Evolutionary conservation across 2,329 filamentous ascomycete genomes (phyloP).

Genomic region (Iodosphaeria phyllophila): DNA sequence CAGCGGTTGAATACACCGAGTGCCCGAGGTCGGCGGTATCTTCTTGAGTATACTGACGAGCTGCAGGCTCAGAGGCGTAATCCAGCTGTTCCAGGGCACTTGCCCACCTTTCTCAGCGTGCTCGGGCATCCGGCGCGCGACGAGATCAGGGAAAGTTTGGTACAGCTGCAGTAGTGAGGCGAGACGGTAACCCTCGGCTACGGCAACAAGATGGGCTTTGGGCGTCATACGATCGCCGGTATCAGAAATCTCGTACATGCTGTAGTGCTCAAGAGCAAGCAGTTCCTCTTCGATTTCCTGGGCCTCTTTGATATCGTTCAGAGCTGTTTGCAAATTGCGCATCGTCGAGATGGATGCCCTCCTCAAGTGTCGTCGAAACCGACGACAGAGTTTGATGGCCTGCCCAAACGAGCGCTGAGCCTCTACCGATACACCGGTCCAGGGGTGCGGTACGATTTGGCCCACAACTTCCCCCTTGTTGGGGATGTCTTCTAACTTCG

Average conservation of each 20-base stretch:
- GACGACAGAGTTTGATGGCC: conserved; percentile 17
- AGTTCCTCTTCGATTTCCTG: conserved; percentile 16
- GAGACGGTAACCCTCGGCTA: conserved; percentile 19
- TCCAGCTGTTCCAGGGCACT: conserved; percentile 17
- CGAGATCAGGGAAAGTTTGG: conserved; percentile 17
- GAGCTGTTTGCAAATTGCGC: conserved; percentile 8
- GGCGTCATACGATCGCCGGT: conserved; percentile 12
- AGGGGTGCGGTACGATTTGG: conserved; percentile 13
- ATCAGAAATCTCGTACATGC: conserved; percentile 7
- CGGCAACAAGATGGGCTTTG: conserved; percentile 13
- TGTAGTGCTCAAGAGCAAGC: conserved; percentile 11
- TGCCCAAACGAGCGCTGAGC: conserved; percentile 15
- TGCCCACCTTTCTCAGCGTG: conserved; percentile 3
- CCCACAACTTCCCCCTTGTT: neutral
- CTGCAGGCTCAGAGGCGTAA: conserved; percentile 15
- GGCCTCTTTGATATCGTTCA: conserved; percentile 15
- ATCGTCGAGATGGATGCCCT: conserved; percentile 7
- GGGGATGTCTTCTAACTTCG: conserved; percentile 2
- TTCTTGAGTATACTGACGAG: conserved; percentile 15
- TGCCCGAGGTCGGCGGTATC: conserved; percentile 16
- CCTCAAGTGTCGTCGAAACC: conserved; percentile 12
- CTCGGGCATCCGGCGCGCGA: conserved; percentile 11
- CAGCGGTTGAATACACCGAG: conserved; percentile 17
- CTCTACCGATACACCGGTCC: conserved; percentile 18
- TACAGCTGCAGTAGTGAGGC: conserved; percentile 19